phyloP scores from a whole-genome alignment of 2,329 filamentous ascomycete genomes.

The Clonostachys rosea region DNA sequence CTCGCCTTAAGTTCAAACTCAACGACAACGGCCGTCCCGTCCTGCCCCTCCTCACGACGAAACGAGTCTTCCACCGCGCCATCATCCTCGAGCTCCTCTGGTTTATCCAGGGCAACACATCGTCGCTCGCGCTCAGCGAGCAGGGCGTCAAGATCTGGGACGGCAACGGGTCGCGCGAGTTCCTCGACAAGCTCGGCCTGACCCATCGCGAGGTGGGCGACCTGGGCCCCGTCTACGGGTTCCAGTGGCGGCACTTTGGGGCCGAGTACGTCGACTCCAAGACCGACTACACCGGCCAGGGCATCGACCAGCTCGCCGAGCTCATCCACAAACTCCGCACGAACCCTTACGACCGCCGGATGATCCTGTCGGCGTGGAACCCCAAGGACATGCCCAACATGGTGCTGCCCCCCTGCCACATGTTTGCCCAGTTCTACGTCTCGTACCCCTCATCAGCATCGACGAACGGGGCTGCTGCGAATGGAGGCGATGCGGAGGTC shows the following conservation, averaged over 20 bases:
- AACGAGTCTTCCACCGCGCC: constrained; percentile 89
- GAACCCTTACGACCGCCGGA: constrained; percentile 82
- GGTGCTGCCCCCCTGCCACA: constrained; percentile 92
- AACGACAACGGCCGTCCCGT: constrained; percentile 57
- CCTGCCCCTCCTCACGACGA: constrained; percentile 92
- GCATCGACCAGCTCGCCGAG: constrained; percentile 88
- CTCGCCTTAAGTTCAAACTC: constrained; percentile 80
- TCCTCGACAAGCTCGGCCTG: constrained; percentile 81
- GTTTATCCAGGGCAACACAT: constrained; percentile 86
- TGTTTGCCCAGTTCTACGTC: constrained; percentile 97
- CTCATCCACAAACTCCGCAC: constrained; percentile 82
- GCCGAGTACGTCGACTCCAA: constrained; percentile 78
- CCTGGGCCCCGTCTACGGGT: constrained; percentile 92
- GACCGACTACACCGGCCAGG: constrained; percentile 80
- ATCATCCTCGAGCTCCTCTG: constrained; percentile 91
- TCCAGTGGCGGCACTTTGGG: constrained; percentile 98
- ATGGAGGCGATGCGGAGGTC: constrained; percentile 27
- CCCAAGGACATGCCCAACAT: constrained; percentile 79
- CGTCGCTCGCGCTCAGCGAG: constrained; percentile 69
- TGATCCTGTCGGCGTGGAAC: constrained; percentile 94
- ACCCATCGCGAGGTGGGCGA: constrained; percentile 81
- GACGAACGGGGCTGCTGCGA: constrained; percentile 7
- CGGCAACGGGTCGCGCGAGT: constrained; percentile 87
- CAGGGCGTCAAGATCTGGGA: constrained; percentile 97
- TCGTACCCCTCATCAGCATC: constrained; percentile 52